These are phyloP conservation scores for Fusarium temperatum DNA, from an alignment of 2,329 filamentous ascomycete genomes.

Conservation along the genomic window DNA sequence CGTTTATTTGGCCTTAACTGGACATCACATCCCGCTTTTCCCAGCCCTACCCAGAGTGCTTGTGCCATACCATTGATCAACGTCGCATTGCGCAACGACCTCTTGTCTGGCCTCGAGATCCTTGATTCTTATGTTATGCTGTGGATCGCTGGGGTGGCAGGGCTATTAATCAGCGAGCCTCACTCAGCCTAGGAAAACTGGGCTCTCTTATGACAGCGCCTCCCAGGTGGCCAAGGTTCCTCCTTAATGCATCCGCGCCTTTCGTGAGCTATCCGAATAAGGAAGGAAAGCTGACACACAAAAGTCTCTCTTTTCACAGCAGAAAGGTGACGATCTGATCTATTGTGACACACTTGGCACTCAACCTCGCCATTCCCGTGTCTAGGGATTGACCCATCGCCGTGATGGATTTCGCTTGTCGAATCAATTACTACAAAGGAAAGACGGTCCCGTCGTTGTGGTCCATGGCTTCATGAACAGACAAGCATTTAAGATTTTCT, in stretches of 20 bases:
- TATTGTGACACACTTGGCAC: slow-evolving; percentile 1
- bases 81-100: slow-evolving; percentile 25
- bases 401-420: slow-evolving; percentile 6
- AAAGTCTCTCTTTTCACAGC: neutral
- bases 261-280: slow-evolving; percentile 11
- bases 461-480: slow-evolving; percentile 15
- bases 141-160: neutral
- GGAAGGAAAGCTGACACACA: slow-evolving; percentile 14
- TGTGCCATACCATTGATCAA: slow-evolving; percentile 22
- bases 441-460: neutral
- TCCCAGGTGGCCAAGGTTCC: neutral
- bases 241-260: neutral
- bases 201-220: slow-evolving; percentile 13
- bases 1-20: slow-evolving; percentile 7
- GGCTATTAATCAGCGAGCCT: slow-evolving; percentile 1
- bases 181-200: slow-evolving; percentile 26
- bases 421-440: slow-evolving; percentile 2
- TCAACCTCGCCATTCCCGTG: neutral
- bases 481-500: slow-evolving; percentile 1
- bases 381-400: slow-evolving; percentile 8
- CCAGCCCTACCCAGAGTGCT: slow-evolving; percentile 27
- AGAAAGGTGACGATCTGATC: slow-evolving; percentile 16
- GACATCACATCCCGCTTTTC: slow-evolving; percentile 23
- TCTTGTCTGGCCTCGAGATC: slow-evolving; percentile 8
- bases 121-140: slow-evolving; percentile 4